Conservation (phyloP, 2,329 filamentous ascomycete genomes). For the Monilinia polystroma region DNA sequence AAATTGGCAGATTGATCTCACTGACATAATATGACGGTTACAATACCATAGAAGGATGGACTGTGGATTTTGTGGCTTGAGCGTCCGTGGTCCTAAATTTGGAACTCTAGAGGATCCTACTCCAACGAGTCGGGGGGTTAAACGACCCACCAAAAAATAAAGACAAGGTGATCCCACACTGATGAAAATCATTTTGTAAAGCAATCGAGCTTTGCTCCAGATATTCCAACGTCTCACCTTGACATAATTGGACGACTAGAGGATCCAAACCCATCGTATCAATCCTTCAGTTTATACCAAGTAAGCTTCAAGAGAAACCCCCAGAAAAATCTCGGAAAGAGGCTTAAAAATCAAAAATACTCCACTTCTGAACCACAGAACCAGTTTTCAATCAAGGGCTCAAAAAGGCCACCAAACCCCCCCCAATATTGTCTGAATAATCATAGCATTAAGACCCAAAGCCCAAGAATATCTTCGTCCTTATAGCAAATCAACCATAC, state of each 20-base stretch:
- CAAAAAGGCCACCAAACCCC: too few species aligned
- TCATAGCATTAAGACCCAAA: neutral
- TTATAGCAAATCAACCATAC: too few species aligned
- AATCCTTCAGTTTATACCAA: neutral
- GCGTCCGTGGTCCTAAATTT: constrained; percentile 15
- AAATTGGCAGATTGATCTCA: constrained; percentile 13
- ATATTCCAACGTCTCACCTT: neutral
- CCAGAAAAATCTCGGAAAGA: neutral
- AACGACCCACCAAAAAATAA: neutral
- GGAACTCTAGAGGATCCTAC: constrained; percentile 8
- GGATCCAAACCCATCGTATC: neutral
- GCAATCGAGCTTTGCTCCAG: constrained; percentile 12
- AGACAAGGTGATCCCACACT: constrained; percentile 14
- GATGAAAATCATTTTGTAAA: neutral
- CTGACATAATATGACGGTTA: neutral
- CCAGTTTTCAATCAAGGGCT: too few species aligned
- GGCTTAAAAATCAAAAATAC: neutral
- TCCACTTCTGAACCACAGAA: neutral
- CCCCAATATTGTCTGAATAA: too few species aligned
- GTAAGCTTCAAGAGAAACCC: neutral
- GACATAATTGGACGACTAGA: neutral
- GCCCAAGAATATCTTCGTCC: too few species aligned
- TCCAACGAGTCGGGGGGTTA: constrained; percentile 10
- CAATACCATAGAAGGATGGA: neutral
- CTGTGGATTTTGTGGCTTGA: constrained; percentile 8